Percentiles rank a stretch among this genome's conserved stretches.
phyloP scores from a whole-genome alignment of 495 filamentous ascomycete species.

The Penicillium antarcticum region DNA sequence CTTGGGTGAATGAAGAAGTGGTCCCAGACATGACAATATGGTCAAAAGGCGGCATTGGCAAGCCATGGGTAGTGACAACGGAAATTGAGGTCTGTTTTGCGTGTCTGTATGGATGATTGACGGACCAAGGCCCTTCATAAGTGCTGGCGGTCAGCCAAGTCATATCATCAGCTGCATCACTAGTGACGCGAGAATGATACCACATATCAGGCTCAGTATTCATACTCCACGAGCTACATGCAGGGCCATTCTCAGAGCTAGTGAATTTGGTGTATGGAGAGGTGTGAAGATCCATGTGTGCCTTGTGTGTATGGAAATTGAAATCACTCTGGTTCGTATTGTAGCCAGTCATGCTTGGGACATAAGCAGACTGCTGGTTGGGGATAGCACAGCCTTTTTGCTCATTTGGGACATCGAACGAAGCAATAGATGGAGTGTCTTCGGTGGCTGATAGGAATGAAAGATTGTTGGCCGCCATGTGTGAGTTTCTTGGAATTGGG shows the following conservation, averaged over 20 bases:
- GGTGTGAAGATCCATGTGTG: background rate
- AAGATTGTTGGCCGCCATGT: background rate
- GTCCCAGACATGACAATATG: background rate
- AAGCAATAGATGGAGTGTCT: constrained; percentile 3
- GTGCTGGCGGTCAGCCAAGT: background rate
- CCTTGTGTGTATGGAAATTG: background rate
- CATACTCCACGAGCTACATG: background rate
- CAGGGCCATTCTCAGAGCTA: background rate
- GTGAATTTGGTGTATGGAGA: background rate
- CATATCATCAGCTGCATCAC: background rate
- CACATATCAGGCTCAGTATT: background rate
- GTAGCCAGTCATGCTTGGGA: background rate
- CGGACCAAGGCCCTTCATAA: background rate
- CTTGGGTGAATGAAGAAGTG: background rate
- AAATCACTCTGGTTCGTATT: background rate
- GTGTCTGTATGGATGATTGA: background rate
- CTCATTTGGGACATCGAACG: constrained; percentile 1
- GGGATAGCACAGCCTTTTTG: no score
- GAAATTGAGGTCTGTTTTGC: background rate
- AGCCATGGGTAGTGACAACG: background rate
- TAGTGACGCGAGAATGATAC: background rate
- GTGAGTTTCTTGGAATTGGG: background rate
- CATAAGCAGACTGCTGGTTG: no score
- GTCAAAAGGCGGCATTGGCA: background rate
- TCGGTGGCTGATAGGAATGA: constrained; percentile 4